A percentile compares a stretch with the other conserved stretches of the same genome.
Conservation (phyloP, 352 stramenopile species). For the Phytophthora tentaculata region DNA sequence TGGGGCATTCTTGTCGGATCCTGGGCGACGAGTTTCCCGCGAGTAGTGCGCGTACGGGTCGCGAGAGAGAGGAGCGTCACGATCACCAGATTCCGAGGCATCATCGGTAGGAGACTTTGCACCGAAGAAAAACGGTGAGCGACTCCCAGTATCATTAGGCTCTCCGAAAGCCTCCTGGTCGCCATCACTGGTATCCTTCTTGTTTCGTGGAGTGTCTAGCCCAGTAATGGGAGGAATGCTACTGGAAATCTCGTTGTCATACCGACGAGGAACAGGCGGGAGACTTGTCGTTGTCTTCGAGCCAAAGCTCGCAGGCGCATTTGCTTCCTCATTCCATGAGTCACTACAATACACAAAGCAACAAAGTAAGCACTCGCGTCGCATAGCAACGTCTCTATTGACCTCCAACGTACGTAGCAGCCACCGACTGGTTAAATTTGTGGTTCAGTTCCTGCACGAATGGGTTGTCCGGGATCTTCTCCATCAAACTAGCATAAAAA, state of each 20-base stretch:
- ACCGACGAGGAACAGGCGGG: slow-evolving; percentile 13
- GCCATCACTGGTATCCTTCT: slow-evolving; percentile 19
- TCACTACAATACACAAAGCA: slow-evolving; percentile 39
- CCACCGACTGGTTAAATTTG: slow-evolving; percentile 49
- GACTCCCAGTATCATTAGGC: slow-evolving; percentile 22
- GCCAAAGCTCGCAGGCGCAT: slow-evolving; percentile 9
- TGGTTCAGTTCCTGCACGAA: slow-evolving; percentile 65
- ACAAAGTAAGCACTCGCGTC: background rate
- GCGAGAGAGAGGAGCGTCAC: slow-evolving; percentile 39
- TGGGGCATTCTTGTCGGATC: slow-evolving; percentile 18
- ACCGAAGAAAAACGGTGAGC: slow-evolving; percentile 65
- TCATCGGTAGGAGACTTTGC: slow-evolving; percentile 24
- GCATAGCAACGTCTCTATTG: background rate
- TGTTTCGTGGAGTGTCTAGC: slow-evolving; percentile 24
- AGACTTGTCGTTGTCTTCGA: slow-evolving; percentile 21
- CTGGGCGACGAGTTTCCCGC: slow-evolving; percentile 12
- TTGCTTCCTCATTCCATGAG: slow-evolving; percentile 48
- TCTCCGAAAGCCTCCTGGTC: slow-evolving; percentile 34
- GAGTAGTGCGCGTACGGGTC: slow-evolving; percentile 47
- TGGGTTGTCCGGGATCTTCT: slow-evolving; percentile 50
- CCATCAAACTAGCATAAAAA: slow-evolving; percentile 42
- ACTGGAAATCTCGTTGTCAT: slow-evolving; percentile 20
- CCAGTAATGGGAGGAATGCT: slow-evolving; percentile 38
- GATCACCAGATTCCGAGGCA: slow-evolving; percentile 8
- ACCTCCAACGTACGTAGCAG: slow-evolving; percentile 46